Base-by-base conservation (phyloP, 2,329 filamentous ascomycete species). In the Monilinia laxa region DNA sequence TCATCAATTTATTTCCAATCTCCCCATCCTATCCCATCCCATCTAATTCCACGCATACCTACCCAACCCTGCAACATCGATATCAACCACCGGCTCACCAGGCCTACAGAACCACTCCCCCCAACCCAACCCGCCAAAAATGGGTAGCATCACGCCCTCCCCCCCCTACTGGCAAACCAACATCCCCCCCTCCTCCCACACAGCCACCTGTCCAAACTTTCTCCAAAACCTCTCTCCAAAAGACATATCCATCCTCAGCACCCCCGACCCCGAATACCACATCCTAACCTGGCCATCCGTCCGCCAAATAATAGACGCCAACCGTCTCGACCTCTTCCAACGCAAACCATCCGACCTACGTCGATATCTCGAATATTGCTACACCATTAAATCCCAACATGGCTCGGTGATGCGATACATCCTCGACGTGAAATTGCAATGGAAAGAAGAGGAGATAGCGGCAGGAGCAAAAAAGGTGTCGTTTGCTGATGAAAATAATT, bases 111-210 rank as follows among this genome's bases (percentile, higher is more conserved):
- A 9, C 10, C 9, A 3, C 40, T 2, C 57, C 11, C 18, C 7
- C 25, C 18, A 18, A 7, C 6, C 47, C 28, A 11, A 4, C n/a
- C 52, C 28, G 3, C 18, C 23, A 40, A 68, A 52, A n/a, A 75
- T 75, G 73, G 73, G 71, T 25, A 73, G 69, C 60, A 69, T 38
- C 6, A 51, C n/a, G 0, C 64, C 66, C 16, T 64, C 62, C 25
- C 70, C 73, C 31, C 88, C 90, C 0, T 96, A 90, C 80, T 97
- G 93, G 93, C 89, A 94, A 70, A 83, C 90, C 78, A 97, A 97
- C 77, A 80, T 96, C 20, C 87, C 90, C 0, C 78, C 80, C 47
- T 76, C 81, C 35, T 79, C 89, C 70, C 86, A 88, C 76, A 86
- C 88, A 0, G 72, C 78, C 2, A 81, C 87, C 64, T 96, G 93